Evolutionary conservation across 2,329 filamentous ascomycete genomes (phyloP), one percentile per base, ranked within the genome.

Genomic region (Trichoderma brevicompactum): DNA sequence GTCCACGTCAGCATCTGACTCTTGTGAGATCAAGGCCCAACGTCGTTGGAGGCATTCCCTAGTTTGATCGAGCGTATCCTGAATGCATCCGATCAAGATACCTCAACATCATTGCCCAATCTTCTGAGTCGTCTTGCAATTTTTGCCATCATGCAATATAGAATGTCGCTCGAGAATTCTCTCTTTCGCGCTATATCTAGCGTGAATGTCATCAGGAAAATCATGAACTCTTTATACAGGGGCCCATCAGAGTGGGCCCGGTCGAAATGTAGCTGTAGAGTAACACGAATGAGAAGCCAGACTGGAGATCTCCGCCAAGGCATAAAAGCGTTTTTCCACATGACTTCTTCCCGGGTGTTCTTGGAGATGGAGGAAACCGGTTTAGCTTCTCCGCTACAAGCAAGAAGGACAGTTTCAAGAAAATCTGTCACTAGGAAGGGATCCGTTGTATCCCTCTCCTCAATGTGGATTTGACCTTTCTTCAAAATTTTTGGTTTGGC

Each of bases 351-450:
- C 2, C 83, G 80, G 0, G 82, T 83, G 36, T 82, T 76, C 65
- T 88, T 88, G 49, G 68, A 74, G n/a, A 87, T 49, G n/a, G 10
- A 64, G 8, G 23, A 38, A 13, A 12, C 36, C 1, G 41, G 7
- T 12, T 7, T 38, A 7, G n/a, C 17, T n/a, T 58, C 56, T n/a
- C 82, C 83, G 1, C 43, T 12, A n/a, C n/a, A n/a, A n/a, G n/a
- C 5, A 78, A 74, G 72, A 3, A 86, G 68, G 4, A 83, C 73
- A 0, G 77, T 76, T 0, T 68, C 50, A 3, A 81, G 74, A 7
- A 84, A 77, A 44, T 87, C 81, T 0, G 83, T 86, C 0, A 88
- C 78, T 9, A 87, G 73, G 1, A 72, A 75, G 0, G 85, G 86
- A 64, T 83, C 62, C 0, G 72, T 74, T 0, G 83, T 83, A n/a